A percentile compares a stretch with the other conserved stretches of the same genome.
Evolutionary conservation across 176 grass and related monocot genomes (phyloP).

Genomic region (Musa itinerans): DNA sequence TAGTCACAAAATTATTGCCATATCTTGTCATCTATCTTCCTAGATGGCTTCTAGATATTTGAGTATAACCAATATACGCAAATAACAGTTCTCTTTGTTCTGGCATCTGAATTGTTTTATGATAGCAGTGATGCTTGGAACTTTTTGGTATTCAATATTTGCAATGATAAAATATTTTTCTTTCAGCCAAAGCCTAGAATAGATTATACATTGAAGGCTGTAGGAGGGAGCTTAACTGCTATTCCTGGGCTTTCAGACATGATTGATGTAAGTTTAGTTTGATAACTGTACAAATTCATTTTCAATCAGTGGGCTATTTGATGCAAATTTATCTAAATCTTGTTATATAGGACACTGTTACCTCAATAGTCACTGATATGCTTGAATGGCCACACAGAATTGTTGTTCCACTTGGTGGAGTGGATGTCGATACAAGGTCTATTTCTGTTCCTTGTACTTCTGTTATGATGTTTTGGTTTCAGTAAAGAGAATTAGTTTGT

Average conservation of each 20-base stretch:
- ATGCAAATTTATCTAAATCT: background rate
- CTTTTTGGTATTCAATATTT: background rate
- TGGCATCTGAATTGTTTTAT: background rate
- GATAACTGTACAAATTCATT: background rate
- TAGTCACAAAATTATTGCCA: background rate
- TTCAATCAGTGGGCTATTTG: background rate
- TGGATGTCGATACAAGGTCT: slow-evolving; percentile 72
- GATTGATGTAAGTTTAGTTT: slow-evolving; percentile 61
- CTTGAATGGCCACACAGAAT: slow-evolving; percentile 97
- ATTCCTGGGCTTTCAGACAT: slow-evolving; percentile 93
- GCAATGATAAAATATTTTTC: background rate
- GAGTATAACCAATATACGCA: background rate
- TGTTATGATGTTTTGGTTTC: slow-evolving; percentile 11
- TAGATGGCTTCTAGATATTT: background rate
- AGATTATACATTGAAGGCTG: slow-evolving; percentile 86
- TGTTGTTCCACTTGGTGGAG: slow-evolving; percentile 78
- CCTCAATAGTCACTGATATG: slow-evolving; percentile 86
- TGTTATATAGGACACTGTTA: slow-evolving; percentile 65
- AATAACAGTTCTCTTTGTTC: slow-evolving; percentile 1
- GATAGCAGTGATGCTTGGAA: background rate
- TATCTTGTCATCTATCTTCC: background rate
- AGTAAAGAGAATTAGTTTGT: no score
- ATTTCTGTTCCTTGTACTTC: background rate
- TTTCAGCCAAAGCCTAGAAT: slow-evolving; percentile 89
- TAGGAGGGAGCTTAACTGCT: slow-evolving; percentile 91